Conservation (phyloP, 2,329 filamentous ascomycete genomes). For the Pseudophaeomoniella oleicola region DNA sequence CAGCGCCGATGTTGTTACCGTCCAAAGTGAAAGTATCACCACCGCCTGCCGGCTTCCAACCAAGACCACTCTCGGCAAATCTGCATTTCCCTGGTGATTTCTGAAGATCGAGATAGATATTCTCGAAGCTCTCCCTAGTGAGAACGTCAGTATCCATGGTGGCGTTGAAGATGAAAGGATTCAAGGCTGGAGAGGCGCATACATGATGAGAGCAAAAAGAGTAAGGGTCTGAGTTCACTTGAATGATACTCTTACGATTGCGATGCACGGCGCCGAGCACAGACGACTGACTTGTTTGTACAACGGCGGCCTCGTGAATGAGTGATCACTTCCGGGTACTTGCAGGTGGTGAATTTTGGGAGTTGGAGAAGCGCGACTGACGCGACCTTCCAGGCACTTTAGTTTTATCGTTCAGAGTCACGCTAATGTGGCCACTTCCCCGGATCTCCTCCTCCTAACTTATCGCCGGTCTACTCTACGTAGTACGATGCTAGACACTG, state of each 20-base stretch:
- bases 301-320: not conserved
- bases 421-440: not conserved
- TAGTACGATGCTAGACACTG: too few relatives aligned
- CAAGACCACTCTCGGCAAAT: constrained; percentile 85
- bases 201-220: not conserved
- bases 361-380: not conserved
- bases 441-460: too few relatives aligned
- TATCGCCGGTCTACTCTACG: too few relatives aligned
- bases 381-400: not conserved
- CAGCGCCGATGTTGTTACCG: constrained; percentile 65
- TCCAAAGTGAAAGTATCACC: constrained; percentile 92
- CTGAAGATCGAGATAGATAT: constrained; percentile 90
- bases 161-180: too few relatives aligned
- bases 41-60: constrained; percentile 81
- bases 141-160: not conserved
- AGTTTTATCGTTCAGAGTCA: not conserved
- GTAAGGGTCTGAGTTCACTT: too few relatives aligned
- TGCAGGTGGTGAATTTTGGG: not conserved
- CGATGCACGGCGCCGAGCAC: too few relatives aligned
- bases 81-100: constrained; percentile 86
- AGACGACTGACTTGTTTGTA: too few relatives aligned
- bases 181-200: not conserved
- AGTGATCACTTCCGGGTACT: not conserved
- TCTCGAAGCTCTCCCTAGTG: constrained; percentile 87
- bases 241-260: not conserved